These are phyloP conservation scores for Canavalia ensiformis DNA, from an alignment of 306 rosid genomes.

Conservation along the genomic window DNA sequence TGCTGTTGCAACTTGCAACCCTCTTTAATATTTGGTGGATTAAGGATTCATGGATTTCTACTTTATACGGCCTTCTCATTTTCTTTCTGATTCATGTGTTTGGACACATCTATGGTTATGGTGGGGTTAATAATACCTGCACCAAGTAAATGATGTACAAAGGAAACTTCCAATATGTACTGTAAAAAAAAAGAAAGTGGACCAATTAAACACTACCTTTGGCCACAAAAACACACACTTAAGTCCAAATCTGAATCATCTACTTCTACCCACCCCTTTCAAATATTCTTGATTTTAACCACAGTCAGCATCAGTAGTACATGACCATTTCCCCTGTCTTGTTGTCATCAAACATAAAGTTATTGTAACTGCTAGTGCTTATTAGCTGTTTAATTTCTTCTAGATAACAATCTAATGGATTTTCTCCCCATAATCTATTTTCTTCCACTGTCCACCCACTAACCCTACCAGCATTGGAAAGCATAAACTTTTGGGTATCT, in stretches of 20 bases:
- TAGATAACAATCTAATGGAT: slow-evolving; percentile 65
- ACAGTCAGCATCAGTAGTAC: slow-evolving; percentile 66
- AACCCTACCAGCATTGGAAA: slow-evolving; percentile 37
- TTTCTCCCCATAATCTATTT: slow-evolving; percentile 60
- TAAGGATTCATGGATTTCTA: neutral
- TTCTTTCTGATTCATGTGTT: neutral
- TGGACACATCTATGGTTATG: slow-evolving; percentile 4
- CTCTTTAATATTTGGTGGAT: slow-evolving; percentile 5
- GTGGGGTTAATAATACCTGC: slow-evolving; percentile 13
- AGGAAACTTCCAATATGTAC: slow-evolving; percentile 5
- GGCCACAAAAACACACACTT: slow-evolving; percentile 27
- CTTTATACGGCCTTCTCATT: neutral
- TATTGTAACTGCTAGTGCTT: slow-evolving; percentile 57
- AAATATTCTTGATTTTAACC: slow-evolving; percentile 56
- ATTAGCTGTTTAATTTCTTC: slow-evolving; percentile 79
- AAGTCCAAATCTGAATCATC: slow-evolving; percentile 32
- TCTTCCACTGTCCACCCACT: slow-evolving; percentile 48
- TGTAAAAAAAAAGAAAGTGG: slow-evolving; percentile 24
- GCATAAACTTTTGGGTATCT: slow-evolving; percentile 52
- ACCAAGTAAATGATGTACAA: neutral
- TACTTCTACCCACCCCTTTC: neutral
- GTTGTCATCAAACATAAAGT: slow-evolving; percentile 72
- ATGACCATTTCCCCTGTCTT: slow-evolving; percentile 63
- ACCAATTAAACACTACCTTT: slow-evolving; percentile 1
- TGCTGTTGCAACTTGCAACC: slow-evolving; percentile 8